phyloP scores from a whole-genome alignment of 2,329 filamentous ascomycete genomes.

The Ilyonectria robusta region DNA sequence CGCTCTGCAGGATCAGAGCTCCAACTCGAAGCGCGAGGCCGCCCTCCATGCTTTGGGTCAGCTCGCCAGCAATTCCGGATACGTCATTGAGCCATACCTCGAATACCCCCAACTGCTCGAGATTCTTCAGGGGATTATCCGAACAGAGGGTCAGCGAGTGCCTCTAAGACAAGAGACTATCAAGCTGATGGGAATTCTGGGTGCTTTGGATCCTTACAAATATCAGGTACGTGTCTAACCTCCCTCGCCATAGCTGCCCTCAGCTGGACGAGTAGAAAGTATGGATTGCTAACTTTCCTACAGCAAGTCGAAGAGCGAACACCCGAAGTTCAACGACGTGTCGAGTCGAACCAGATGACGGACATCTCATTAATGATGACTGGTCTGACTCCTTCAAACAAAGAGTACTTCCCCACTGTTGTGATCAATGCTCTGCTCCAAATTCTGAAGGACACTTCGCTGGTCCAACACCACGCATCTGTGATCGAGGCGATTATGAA shows the following conservation, averaged over 20 bases:
- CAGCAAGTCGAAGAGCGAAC: constrained; percentile 88
- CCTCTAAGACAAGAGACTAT: constrained; percentile 93
- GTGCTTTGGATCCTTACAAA: constrained; percentile 95
- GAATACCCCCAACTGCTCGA: constrained; percentile 96
- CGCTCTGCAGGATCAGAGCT: constrained; percentile 93
- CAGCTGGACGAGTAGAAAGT: too few relatives aligned
- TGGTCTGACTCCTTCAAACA: constrained; percentile 93
- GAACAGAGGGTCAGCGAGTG: constrained; percentile 87
- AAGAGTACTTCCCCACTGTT: constrained; percentile 98
- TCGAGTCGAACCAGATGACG: constrained; percentile 78
- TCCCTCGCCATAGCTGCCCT: neutral
- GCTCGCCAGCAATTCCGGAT: constrained; percentile 94
- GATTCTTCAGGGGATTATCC: constrained; percentile 93
- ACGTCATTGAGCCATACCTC: constrained; percentile 95
- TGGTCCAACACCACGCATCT: constrained; percentile 90
- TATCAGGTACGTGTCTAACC: constrained; percentile 74
- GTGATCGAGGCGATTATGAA: constrained; percentile 99
- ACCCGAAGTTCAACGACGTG: constrained; percentile 81
- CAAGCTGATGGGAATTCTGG: constrained; percentile 94
- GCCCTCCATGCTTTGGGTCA: constrained; percentile 92
- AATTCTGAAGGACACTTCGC: constrained; percentile 90
- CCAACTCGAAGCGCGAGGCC: constrained; percentile 89
- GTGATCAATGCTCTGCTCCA: constrained; percentile 96
- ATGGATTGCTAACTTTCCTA: constrained; percentile 42
- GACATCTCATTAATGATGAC: constrained; percentile 99